Percentiles rank a stretch among this genome's conserved stretches.
Conservation (phyloP, 1,139 yeast genomes). For the Debaryomyces nepalensis region DNA sequence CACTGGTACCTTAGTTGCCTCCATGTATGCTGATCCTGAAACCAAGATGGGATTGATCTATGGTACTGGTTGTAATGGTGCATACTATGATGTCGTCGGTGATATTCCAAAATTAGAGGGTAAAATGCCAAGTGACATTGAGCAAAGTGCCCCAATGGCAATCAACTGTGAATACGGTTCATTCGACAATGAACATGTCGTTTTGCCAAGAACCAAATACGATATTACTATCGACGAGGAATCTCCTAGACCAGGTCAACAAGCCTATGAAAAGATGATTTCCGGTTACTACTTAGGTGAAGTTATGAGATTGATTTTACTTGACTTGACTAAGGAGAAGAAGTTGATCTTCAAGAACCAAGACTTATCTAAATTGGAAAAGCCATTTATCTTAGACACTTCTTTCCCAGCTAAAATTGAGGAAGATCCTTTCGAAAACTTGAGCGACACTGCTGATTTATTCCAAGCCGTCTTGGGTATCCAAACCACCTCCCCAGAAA, state of each 20-base stretch:
- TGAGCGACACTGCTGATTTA: slow-evolving; percentile 72
- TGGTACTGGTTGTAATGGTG: slow-evolving; percentile 98
- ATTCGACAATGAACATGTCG: slow-evolving; percentile 85
- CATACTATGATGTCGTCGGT: slow-evolving; percentile 80
- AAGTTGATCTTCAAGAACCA: slow-evolving; percentile 72
- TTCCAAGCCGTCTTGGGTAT: slow-evolving; percentile 64
- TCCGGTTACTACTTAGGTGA: slow-evolving; percentile 97
- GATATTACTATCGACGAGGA: slow-evolving; percentile 80
- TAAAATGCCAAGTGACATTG: slow-evolving; percentile 63
- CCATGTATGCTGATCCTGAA: slow-evolving; percentile 86
- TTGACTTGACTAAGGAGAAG: slow-evolving; percentile 67
- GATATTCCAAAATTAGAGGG: slow-evolving; percentile 87
- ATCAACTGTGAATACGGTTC: slow-evolving; percentile 99
- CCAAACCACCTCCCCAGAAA: slow-evolving; percentile 73
- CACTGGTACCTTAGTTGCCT: slow-evolving; percentile 95
- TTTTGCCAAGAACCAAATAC: slow-evolving; percentile 88
- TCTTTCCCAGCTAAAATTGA: slow-evolving; percentile 86
- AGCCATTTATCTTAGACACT: slow-evolving; percentile 80
- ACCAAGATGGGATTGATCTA: slow-evolving; percentile 95
- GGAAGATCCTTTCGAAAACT: slow-evolving; percentile 87
- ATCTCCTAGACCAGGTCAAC: slow-evolving; percentile 97
- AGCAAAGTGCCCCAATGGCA: slow-evolving; percentile 77
- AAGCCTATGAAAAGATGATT: slow-evolving; percentile 95
- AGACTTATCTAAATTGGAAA: slow-evolving; percentile 60
- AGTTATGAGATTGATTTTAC: slow-evolving; percentile 75